Base-by-base conservation (phyloP, 2,329 filamentous ascomycete species). In the Penicillium italicum region DNA sequence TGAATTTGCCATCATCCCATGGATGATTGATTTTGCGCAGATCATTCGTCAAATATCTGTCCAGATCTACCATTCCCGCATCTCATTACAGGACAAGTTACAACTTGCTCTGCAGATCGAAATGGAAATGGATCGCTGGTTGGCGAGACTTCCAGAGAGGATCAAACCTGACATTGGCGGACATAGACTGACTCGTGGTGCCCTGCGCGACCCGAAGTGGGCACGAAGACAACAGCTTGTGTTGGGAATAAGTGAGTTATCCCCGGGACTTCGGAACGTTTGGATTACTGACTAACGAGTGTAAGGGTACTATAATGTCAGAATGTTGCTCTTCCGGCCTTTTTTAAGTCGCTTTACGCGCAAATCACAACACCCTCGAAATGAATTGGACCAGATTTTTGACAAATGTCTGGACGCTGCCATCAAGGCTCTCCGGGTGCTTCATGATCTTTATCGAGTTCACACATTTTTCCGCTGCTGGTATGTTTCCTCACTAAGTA, bases 401-500 rank as follows among this genome's bases (percentile, higher is more conserved):
- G 42, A 57, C 33, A 76, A 74, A 55, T 75, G 74, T 43, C 62
- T 74, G n/a, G 66, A 72, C n/a, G 63, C 75, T 0, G 74, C 75
- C 2, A 67, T 65, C 56, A 68, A 67, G 44, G 72, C 73, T 1
- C 76, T 77, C n/a, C 69, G 74, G 30, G 64, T 75, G 3, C 72
- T 77, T 14, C 67, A 76, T 45, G 67, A 74, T 16, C 75, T 74
- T 18, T 77, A 72, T 45, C 63, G 66, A 26, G 62, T 70, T 5
- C 73, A 76, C 49, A 67, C 66, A 1, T 76, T 74, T 56, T 76
- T 76, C 63, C 72, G 73, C 40, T 76, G 73, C 56, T 77, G 75
- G 75, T 76, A 62, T 12, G 63, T 57, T 45, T 14, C 1, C 28
- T 20, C 8, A 1, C 7, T 0, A 10, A 4, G 2, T 6, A 9